Percentiles rank a stretch among this genome's conserved stretches.
These are phyloP conservation scores for Gossypioides kirkii DNA, from an alignment of 345 rosid genomes.

Conservation along the genomic window DNA sequence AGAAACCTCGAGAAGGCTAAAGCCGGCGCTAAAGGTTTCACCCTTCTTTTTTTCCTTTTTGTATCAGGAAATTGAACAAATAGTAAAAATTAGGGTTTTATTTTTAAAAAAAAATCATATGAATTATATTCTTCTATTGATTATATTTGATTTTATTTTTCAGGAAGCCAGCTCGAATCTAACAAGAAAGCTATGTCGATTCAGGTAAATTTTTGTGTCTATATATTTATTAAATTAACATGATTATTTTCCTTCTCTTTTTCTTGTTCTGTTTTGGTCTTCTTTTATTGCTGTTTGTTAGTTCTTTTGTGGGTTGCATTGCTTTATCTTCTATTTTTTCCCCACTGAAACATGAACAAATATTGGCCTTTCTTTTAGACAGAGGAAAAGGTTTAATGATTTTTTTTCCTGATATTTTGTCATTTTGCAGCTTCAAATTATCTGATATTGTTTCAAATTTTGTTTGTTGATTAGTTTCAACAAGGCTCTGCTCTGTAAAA, in stretches of 20 bases:
- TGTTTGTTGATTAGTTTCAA: not conserved
- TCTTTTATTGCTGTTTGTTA: not conserved
- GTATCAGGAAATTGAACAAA: not conserved
- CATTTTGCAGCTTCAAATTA: not conserved
- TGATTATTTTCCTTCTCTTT: not conserved
- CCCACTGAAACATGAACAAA: not conserved
- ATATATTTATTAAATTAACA: not conserved
- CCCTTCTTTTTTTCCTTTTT: not conserved
- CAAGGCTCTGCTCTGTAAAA: not conserved
- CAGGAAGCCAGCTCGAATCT: constrained; percentile 56
- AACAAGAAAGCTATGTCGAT: constrained; percentile 67
- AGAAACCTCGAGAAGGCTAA: constrained; percentile 43
- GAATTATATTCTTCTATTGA: not conserved
- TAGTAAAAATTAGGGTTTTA: no score
- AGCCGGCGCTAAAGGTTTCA: constrained; percentile 30
- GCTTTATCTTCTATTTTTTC: not conserved
- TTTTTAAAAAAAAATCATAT: not conserved
- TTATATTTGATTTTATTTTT: not conserved
- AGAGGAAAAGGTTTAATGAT: not conserved
- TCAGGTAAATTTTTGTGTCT: constrained; percentile 35
- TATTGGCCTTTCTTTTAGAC: not conserved
- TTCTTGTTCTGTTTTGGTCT: no score
- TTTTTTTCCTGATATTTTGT: not conserved
- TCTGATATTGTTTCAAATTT: not conserved
- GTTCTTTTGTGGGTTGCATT: not conserved